phyloP scores from a whole-genome alignment of 2,329 filamentous ascomycete genomes.

The Penicillium sp. region DNA sequence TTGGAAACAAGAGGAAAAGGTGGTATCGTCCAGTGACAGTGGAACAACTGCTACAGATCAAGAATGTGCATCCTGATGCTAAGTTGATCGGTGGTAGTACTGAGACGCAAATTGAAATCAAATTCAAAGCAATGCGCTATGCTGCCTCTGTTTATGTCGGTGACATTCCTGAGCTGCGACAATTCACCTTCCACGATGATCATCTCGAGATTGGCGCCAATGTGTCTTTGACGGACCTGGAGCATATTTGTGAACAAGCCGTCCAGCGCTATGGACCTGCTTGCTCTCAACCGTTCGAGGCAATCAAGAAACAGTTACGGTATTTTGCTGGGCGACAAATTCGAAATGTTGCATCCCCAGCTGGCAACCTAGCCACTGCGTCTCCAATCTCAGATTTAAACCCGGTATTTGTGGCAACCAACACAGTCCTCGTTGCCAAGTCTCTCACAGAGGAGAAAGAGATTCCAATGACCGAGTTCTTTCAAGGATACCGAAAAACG shows the following conservation, averaged over 20 bases:
- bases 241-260: slow-evolving; percentile 74
- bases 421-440: slow-evolving; percentile 74
- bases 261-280: slow-evolving; percentile 67
- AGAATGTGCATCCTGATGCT: slow-evolving; percentile 72
- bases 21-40: slow-evolving; percentile 90
- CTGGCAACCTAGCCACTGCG: slow-evolving; percentile 88
- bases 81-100: slow-evolving; percentile 96
- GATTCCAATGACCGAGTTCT: slow-evolving; percentile 89
- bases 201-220: slow-evolving; percentile 91
- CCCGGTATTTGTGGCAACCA: slow-evolving; percentile 83
- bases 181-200: slow-evolving; percentile 72
- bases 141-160: slow-evolving; percentile 85
- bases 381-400: slow-evolving; percentile 96
- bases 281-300: slow-evolving; percentile 74
- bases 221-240: slow-evolving; percentile 83
- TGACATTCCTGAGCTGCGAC: slow-evolving; percentile 81
- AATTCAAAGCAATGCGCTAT: slow-evolving; percentile 93
- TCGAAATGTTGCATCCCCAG: slow-evolving; percentile 92
- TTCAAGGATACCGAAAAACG: slow-evolving; percentile 83
- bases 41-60: slow-evolving; percentile 85
- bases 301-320: slow-evolving; percentile 85
- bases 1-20: slow-evolving; percentile 89
- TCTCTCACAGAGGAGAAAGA: slow-evolving; percentile 67
- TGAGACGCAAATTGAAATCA: slow-evolving; percentile 96
- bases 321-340: slow-evolving; percentile 96